Evolutionary conservation across 2,329 filamentous ascomycete species (phyloP), one percentile per base, ranked within the genome.

Genomic region (Scopulariopsis brevicaulis): DNA sequence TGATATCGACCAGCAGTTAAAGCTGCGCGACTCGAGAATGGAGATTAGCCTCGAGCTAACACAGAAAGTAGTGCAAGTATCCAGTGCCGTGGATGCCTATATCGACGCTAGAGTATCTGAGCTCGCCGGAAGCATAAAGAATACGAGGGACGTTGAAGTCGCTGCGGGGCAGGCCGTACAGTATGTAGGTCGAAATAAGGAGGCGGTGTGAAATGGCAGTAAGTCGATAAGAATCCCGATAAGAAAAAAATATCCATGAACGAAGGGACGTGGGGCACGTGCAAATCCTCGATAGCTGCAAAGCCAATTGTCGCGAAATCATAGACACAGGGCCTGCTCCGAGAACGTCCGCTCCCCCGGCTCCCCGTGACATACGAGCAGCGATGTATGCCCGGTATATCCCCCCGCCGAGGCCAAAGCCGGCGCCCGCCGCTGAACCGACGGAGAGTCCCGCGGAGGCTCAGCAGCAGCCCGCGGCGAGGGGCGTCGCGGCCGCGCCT

Each of bases 1-100:
- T 0, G 61, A 64, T 0, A 75, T 79, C 50, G 65, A 74, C 54
- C 60, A 67, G 32, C 22, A n/a, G 52, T n/a, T 51, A n/a, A 51
- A 20, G n/a, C 10, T 25, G n/a, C n/a, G 10, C 48, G n/a, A 25
- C 48, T 51, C n/a, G n/a, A n/a, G 24, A 10, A 51, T n/a, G n/a
- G n/a, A 7, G n/a, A 11, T 54, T 12, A 40, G 54, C 1, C 60
- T 77, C 5, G 59, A 62, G 15, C 34, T 37, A 7, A 7, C 34
- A 37, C 7, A 37, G 34, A 76, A 74, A 58, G 46, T 62, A 22
- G 58, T 66, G 0, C 65, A 63, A 1, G 62, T 74, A 8, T 66
- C 67, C 1, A 22, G 56, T 0, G 71, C 73, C 24, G 70, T 77
- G 1, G 32, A 57, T 0, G 57, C 4, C 0, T 77, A 68, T 53